Evolutionary conservation across 305 asterid species (phyloP).

Genomic region (Fraxinus latifolia): DNA sequence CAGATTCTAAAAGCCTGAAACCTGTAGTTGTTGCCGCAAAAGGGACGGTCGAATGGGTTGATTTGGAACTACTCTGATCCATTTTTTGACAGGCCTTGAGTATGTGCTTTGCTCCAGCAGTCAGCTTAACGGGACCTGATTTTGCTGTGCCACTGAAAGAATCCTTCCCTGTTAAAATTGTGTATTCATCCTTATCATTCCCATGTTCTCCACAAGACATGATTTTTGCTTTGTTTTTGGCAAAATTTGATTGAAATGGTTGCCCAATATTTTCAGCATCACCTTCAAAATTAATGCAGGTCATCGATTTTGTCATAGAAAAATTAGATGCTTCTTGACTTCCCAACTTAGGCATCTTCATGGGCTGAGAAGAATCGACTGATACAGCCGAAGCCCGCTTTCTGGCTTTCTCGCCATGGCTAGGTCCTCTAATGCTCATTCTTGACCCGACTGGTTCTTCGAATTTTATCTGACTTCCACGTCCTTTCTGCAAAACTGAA

Average conservation of each 20-base stretch:
- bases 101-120: conserved; percentile 46
- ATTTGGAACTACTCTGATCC: conserved; percentile 32
- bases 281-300: conserved; percentile 21
- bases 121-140: conserved; percentile 41
- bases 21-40: conserved; percentile 22
- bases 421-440: conserved; percentile 28
- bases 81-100: conserved; percentile 38
- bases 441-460: conserved; percentile 33
- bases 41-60: conserved; percentile 31
- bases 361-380: conserved; percentile 27
- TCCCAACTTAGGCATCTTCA: conserved; percentile 35
- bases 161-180: conserved; percentile 20
- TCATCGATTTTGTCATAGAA: conserved; percentile 20
- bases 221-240: conserved; percentile 15
- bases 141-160: conserved; percentile 25
- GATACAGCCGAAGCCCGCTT: conserved; percentile 32
- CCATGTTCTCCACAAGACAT: conserved; percentile 25
- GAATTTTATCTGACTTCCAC: conserved; percentile 23
- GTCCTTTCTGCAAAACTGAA: conserved; percentile 28
- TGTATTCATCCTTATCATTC: conserved; percentile 14
- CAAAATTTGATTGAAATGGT: conserved; percentile 25
- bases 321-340: conserved; percentile 32
- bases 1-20: conserved; percentile 29
- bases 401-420: conserved; percentile 32
- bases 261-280: conserved; percentile 16